phyloP scores from a whole-genome alignment of 257 asterid species.

The Handroanthus guayacan region DNA sequence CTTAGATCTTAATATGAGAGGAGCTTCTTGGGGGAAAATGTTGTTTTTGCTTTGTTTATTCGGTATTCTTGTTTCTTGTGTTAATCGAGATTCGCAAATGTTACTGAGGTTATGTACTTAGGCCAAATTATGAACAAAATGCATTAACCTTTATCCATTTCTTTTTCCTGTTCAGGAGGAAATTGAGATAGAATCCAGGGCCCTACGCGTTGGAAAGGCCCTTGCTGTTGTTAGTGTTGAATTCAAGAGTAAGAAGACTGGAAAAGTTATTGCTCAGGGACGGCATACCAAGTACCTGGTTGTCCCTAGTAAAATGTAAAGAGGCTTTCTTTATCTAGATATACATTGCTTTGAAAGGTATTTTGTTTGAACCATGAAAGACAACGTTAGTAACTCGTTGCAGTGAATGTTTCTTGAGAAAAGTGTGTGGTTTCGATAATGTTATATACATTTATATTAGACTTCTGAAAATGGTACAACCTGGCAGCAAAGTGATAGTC shows the following conservation, averaged over 20 bases:
- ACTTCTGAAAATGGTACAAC: too few species aligned
- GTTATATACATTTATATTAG: too few species aligned
- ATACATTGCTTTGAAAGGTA: neutral
- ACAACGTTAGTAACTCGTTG: neutral
- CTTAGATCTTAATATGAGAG: neutral
- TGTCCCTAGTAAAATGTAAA: constrained; percentile 67
- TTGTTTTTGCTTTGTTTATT: neutral
- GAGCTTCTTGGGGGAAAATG: neutral
- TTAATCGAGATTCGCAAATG: neutral
- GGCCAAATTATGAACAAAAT: neutral
- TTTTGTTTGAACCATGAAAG: neutral
- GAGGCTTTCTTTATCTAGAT: neutral
- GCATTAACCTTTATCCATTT: neutral
- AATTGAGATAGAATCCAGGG: constrained; percentile 80
- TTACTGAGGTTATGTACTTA: too few species aligned
- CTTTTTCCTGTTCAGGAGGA: constrained; percentile 65
- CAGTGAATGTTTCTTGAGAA: neutral
- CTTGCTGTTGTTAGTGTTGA: constrained; percentile 80
- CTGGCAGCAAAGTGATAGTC: too few species aligned
- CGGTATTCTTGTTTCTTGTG: neutral
- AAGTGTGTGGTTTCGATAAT: too few species aligned
- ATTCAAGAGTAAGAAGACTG: constrained; percentile 67
- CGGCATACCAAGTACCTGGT: constrained; percentile 80
- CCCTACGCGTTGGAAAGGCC: constrained; percentile 74
- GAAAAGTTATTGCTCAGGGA: constrained; percentile 80